Conservation (phyloP, 225 moss, liverwort and hornwort genomes). For the Pseudisothecium myosuroides region DNA sequence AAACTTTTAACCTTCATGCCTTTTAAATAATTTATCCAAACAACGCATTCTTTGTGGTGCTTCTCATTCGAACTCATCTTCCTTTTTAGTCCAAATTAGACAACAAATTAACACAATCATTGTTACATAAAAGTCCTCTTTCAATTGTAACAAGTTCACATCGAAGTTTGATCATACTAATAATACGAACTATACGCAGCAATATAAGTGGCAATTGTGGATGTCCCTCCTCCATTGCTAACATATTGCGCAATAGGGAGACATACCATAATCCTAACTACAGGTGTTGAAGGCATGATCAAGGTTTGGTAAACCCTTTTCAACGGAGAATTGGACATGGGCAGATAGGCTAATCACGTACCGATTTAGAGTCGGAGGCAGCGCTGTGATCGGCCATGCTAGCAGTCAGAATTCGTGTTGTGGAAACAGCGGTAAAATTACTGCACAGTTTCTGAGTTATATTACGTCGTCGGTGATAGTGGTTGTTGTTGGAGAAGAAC, state of each 20-base stretch:
- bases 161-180: not conserved
- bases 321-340: not conserved
- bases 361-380: slow-evolving; percentile 7
- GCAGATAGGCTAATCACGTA: not conserved
- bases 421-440: not conserved
- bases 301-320: not conserved
- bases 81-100: not conserved
- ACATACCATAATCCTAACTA: not conserved
- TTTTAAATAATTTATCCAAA: not conserved
- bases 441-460: not conserved
- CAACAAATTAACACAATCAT: not conserved
- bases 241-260: not conserved
- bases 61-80: not conserved
- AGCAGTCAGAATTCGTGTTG: not conserved
- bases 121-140: not conserved
- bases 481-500: not conserved
- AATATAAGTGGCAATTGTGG: not conserved
- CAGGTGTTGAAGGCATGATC: not conserved
- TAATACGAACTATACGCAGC: not conserved
- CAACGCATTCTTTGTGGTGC: not conserved
- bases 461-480: not conserved
- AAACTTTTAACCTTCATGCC: not conserved
- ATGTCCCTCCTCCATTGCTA: not conserved
- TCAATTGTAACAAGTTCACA: not conserved
- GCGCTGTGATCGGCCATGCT: slow-evolving; percentile 1